Base-by-base conservation (phyloP, 805 yeast species). In the Yamadazyma endophytica region DNA sequence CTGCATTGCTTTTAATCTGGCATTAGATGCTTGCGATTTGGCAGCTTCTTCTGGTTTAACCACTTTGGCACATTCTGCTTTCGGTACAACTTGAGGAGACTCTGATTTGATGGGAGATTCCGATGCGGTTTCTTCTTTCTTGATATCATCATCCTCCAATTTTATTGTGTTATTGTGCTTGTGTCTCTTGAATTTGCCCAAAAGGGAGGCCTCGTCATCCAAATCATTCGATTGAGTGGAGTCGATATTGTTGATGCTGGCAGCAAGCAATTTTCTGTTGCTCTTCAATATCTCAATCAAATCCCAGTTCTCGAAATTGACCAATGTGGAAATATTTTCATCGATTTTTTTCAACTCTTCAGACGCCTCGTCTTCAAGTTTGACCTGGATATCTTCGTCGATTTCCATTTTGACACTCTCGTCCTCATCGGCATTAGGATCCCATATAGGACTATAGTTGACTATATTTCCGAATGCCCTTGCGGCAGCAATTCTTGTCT, bases 381-480 rank as follows among this genome's bases (percentile, higher is more conserved):
- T 50, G 19, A 63, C 51, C 18, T 55, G 35, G 5, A 30, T 17
- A 3, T 33, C 40, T 17, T 46, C 55, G 8, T 36, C 54, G 3
- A 47, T 47, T 9, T 26, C 30, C 6, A 43, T 46, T 20, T 37
- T 31, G 28, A 52, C 56, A 31, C 42, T 42, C 25, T 52, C 47
- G n/a, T 49, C 44, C 4, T 43, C 55, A 22, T 55, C 65, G 17
- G 56, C 59, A 44, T 82, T 84, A 1, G 97, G 97, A 49, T 86
- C 87, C 97, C 97, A 92, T 18, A 66, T 48, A 1, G 73, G 70
- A 1, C 89, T 78, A 55, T 86, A 80, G 26, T 77, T 75, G 3
- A 88, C 90, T 17, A 92, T 88, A 3, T 95, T 95, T 6, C 97
- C 97, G 45, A 92, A 74, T 0, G 98, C 97, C 33, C 87, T 67